phyloP scores from a whole-genome alignment of 2,329 filamentous ascomycete genomes.

The Colletotrichum australisinense region DNA sequence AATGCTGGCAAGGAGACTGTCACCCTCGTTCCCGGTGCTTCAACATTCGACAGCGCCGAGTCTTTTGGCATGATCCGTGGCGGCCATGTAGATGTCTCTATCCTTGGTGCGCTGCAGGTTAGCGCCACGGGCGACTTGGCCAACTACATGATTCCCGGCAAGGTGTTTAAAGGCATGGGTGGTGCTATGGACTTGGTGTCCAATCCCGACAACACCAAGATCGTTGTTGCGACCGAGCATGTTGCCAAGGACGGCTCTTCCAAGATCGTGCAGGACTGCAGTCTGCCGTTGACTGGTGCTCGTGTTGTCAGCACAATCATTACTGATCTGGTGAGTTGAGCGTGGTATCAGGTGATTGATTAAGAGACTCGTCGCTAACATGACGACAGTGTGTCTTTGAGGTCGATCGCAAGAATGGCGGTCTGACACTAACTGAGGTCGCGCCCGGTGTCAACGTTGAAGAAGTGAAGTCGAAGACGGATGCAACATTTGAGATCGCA shows the following conservation, averaged over 20 bases:
- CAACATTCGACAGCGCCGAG: slow-evolving; percentile 83
- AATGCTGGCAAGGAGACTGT: slow-evolving; percentile 92
- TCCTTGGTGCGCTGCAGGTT: slow-evolving; percentile 86
- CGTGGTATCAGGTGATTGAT: not conserved
- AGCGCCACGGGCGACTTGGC: slow-evolving; percentile 82
- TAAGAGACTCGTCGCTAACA: not conserved
- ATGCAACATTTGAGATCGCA: slow-evolving; percentile 73
- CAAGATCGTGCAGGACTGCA: slow-evolving; percentile 75
- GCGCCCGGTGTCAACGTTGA: slow-evolving; percentile 77
- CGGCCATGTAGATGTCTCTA: slow-evolving; percentile 85
- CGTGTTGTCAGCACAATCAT: slow-evolving; percentile 78
- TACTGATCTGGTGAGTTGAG: slow-evolving; percentile 73
- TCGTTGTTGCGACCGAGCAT: slow-evolving; percentile 78
- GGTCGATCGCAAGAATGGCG: slow-evolving; percentile 71
- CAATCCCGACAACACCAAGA: slow-evolving; percentile 78
- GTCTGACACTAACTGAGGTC: slow-evolving; percentile 75
- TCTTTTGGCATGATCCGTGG: slow-evolving; percentile 90
- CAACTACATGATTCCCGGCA: slow-evolving; percentile 92
- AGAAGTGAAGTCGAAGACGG: slow-evolving; percentile 76
- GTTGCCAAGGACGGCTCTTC: slow-evolving; percentile 75
- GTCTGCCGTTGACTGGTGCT: slow-evolving; percentile 73
- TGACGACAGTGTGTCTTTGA: slow-evolving; percentile 72
- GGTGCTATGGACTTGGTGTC: slow-evolving; percentile 80
- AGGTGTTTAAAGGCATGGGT: slow-evolving; percentile 90
- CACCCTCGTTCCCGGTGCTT: slow-evolving; percentile 80